Evolutionary conservation across 1,284 basidiomycete genomes (phyloP).

Genomic region (Papiliotrema nemorosa): DNA sequence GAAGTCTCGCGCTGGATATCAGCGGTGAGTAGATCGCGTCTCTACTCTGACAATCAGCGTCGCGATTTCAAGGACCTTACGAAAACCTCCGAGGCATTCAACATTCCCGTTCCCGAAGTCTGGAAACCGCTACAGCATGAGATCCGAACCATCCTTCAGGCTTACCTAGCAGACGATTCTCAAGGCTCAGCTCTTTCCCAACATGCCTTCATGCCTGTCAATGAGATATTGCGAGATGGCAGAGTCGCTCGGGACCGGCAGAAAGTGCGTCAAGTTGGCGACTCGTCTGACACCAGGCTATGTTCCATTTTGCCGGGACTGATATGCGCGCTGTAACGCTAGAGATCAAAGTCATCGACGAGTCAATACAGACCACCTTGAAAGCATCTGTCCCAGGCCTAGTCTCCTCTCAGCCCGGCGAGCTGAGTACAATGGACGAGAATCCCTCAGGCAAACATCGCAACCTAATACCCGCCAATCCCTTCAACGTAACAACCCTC

Average conservation of each 20-base stretch:
- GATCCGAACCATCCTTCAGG: conserved; percentile 80
- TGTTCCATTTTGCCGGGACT: conserved; percentile 89
- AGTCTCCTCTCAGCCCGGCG: conserved; percentile 56
- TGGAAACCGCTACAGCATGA: conserved; percentile 89
- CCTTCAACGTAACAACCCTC: conserved; percentile 89
- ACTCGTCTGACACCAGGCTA: conserved; percentile 53
- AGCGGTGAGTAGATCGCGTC: conserved; percentile 58
- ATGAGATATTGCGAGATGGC: conserved; percentile 86
- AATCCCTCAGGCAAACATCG: conserved; percentile 73
- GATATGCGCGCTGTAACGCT: conserved; percentile 68
- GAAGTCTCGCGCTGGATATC: conserved; percentile 86
- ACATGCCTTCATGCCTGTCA: conserved; percentile 87
- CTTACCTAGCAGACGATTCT: conserved; percentile 88
- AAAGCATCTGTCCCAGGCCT: conserved; percentile 92
- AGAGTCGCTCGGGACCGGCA: conserved; percentile 69
- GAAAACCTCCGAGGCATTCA: conserved; percentile 57
- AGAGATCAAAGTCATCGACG: conserved; percentile 71
- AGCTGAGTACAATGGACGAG: conserved; percentile 57
- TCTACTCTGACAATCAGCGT: conserved; percentile 55
- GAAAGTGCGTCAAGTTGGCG: conserved; percentile 56
- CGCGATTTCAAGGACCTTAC: conserved; percentile 81
- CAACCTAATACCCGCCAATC: conserved; percentile 81
- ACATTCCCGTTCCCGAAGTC: conserved; percentile 75
- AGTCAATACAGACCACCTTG: conserved; percentile 77
- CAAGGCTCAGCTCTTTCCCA: conserved; percentile 69